These are phyloP conservation scores for Yamadazyma mexicana DNA, from an alignment of 1,139 yeast genomes.

Conservation along the genomic window DNA sequence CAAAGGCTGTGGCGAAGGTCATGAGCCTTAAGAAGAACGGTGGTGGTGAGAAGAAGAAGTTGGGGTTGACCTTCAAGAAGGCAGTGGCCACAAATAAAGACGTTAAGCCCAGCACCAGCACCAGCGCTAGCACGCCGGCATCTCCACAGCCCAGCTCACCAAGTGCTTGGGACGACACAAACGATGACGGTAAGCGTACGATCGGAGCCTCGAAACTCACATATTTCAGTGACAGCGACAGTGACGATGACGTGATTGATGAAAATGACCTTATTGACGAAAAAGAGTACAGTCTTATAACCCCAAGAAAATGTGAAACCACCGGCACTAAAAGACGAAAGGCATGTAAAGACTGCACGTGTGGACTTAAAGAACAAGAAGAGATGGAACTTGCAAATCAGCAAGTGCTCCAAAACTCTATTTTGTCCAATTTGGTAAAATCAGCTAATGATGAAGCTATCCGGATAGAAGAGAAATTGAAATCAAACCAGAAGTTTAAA, in stretches of 20 bases:
- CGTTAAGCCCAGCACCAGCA: not conserved
- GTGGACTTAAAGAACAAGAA: conserved; percentile 87
- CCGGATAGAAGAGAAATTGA: conserved; percentile 51
- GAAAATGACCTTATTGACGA: conserved; percentile 40
- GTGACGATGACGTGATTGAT: conserved; percentile 46
- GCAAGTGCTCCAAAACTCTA: conserved; percentile 43
- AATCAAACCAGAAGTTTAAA: conserved; percentile 40
- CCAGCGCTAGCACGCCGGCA: not conserved
- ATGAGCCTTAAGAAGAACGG: conserved; percentile 28
- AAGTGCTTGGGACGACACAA: not conserved
- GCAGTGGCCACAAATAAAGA: not conserved
- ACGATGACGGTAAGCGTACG: conserved; percentile 33
- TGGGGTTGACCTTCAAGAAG: not conserved
- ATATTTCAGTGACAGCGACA: conserved; percentile 48
- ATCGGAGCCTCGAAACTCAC: conserved; percentile 48
- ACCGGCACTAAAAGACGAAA: conserved; percentile 69
- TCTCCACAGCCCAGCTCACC: not conserved
- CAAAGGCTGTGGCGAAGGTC: conserved; percentile 29
- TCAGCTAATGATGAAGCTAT: conserved; percentile 56
- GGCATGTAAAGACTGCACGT: conserved; percentile 97
- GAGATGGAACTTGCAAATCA: conserved; percentile 55
- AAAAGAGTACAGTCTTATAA: conserved; percentile 32
- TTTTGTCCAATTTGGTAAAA: conserved; percentile 50
- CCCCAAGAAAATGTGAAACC: conserved; percentile 52
- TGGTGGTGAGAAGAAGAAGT: not conserved